Evolutionary conservation across 768 basidiomycete species (phyloP), one percentile per base, ranked within the genome.

Genomic region (Suillus placidus): DNA sequence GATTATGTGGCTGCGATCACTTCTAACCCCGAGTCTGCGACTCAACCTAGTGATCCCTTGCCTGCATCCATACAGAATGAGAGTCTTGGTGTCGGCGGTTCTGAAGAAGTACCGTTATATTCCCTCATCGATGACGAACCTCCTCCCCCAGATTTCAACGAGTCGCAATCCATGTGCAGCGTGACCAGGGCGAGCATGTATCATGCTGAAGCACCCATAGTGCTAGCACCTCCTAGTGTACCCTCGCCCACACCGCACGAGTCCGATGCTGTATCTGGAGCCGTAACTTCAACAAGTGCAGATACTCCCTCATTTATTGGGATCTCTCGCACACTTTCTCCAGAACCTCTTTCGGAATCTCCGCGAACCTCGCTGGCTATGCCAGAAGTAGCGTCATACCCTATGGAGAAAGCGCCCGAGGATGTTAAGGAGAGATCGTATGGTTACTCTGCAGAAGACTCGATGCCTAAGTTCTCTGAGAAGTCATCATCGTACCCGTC

Each of bases 61-160:
- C 35, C 18, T 18, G 56, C 13, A 9, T 23, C 56, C 18, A 26
- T 26, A 26, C 57, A 18, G 23, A 26, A 16, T 26, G 57, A 13
- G 5, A 58, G 26, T 26, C 35, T 42, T 30, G 71, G 65, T 9
- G 23, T 32, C 35, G 18, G 65, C 35, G 14, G 63, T 43, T 68
- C 66, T 8, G 73, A 76, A 6, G 71, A 67, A 2, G 67, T 66
- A 45, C 73, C 75, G 16, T 56, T 51, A 49, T 73, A 73, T 65
- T 69, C 69, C 10, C 67, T 76, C 7, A 42, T 74, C 26, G 71
- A 74, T 23, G 71, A 74, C 3, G 63, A 69, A 38, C 64, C 61
- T 26, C 73, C 73, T 35, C 73, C 75, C 23, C 69, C 75, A 37
- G 66, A 71, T 6, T 74, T 76, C 34, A 67, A 68, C 26, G 73